Base-by-base conservation (phyloP, 1,139 yeast genomes). In the Hansenula lynferdii region DNA sequence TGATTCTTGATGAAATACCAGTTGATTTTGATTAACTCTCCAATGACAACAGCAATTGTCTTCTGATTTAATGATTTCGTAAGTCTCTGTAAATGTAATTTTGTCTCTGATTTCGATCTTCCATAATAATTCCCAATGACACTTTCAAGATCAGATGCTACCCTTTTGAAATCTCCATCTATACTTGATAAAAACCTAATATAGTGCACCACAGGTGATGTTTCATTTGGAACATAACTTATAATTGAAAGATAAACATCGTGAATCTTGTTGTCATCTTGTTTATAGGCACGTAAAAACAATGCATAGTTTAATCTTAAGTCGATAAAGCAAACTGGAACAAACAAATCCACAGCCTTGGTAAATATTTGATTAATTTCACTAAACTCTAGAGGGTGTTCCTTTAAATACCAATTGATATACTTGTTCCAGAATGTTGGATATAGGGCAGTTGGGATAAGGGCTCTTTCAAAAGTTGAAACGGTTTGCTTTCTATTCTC, bases 381-480 rank as follows among this genome's bases (percentile, higher is more conserved):
- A 16, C 51, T 56, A 31, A 59, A 54, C 12, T 51, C 55, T 8
- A 49, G 50, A 0, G 49, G 44, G 12, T 41, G 40, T n/a, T 37
- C 20, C 6, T 26, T 24, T 3, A 43, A 18, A 25, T 61, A 47
- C 61, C 73, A 82, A 2, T 63, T 56, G n/a, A 74, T 37, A 52
- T 79, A 83, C 46, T 65, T 70, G 11, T 70, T 50, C 92, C 92
- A 84, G n/a, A 80, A 49, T 8, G 58, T 57, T 28, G 70, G 67
- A 31, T 66, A 62, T 22, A 61, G 60, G 40, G 82, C 77, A 39
- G 77, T 69, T 0, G 89, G 85, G 1, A 81, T 60, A 15, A 83
- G 57, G 12, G 79, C 67, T 44, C 90, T 63, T 55, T 81, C 85
- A 56, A 77, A 82, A 2, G 78, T 49, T n/a, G 68, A 54, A 4